phyloP scores from a whole-genome alignment of 106 monocot genomes.

The Alisma plantagoaquatica region DNA sequence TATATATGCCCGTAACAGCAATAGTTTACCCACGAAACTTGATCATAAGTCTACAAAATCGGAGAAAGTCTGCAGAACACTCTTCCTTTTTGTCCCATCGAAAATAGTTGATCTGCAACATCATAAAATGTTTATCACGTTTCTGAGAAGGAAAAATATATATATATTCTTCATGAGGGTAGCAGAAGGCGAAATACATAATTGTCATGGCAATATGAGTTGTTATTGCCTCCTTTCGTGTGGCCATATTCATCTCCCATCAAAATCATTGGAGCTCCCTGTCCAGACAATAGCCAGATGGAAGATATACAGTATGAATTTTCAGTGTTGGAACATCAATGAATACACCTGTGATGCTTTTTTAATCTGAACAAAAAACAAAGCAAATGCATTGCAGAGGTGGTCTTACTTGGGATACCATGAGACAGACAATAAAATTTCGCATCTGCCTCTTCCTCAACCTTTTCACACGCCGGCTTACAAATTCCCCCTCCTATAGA shows the following conservation, averaged over 20 bases:
- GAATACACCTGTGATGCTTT: no score
- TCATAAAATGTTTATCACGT: no score
- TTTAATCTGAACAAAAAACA: no score
- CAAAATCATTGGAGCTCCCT: constrained; percentile 93
- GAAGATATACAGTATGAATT: neutral
- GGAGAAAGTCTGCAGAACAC: constrained; percentile 41
- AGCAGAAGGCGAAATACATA: no score
- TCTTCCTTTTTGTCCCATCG: constrained; percentile 80
- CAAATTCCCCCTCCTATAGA: constrained; percentile 74
- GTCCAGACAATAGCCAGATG: constrained; percentile 1
- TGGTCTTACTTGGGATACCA: constrained; percentile 84
- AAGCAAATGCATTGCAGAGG: no score
- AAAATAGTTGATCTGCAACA: constrained; percentile 71
- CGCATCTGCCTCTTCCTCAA: constrained; percentile 86
- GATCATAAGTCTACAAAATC: constrained; percentile 69
- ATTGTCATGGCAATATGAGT: constrained; percentile 90
- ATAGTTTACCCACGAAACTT: constrained; percentile 54
- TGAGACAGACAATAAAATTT: constrained; percentile 82
- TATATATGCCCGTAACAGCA: no score
- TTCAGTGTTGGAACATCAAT: no score
- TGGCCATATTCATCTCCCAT: constrained; percentile 99
- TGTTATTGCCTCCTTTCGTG: constrained; percentile 92
- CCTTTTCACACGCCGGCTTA: constrained; percentile 39
- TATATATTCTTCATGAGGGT: no score
- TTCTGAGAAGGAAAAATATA: no score